Evolutionary conservation across 2,329 filamentous ascomycete genomes (phyloP).

Genomic region (Cladorrhinum sp.): DNA sequence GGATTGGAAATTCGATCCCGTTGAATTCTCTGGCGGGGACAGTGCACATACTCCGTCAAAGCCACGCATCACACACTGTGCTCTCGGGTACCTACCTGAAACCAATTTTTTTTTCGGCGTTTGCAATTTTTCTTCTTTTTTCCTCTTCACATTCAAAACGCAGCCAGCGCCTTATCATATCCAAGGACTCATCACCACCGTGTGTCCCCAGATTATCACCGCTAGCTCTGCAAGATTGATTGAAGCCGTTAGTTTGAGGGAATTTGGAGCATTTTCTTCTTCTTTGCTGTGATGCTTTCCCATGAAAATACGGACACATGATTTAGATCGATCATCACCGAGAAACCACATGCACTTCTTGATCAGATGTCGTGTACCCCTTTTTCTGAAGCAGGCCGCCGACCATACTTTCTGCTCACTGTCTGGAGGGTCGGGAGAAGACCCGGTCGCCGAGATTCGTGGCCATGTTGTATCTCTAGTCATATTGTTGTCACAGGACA

Average conservation of each 20-base stretch:
- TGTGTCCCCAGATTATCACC: conserved; percentile 26
- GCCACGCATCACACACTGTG: conserved; percentile 12
- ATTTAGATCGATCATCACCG: no score
- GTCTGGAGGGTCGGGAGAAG: background rate
- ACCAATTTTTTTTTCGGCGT: conserved; percentile 9
- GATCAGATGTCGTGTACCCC: background rate
- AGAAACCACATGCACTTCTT: background rate
- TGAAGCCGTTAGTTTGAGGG: conserved; percentile 28
- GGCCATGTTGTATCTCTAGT: background rate
- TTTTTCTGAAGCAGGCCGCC: background rate
- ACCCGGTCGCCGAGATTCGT: background rate
- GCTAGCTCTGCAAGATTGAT: conserved; percentile 29
- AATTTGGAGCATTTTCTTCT: conserved; percentile 22
- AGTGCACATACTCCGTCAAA: background rate
- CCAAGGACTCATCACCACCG: conserved; percentile 25
- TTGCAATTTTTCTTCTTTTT: background rate
- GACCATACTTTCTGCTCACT: background rate
- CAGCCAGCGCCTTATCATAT: conserved; percentile 29
- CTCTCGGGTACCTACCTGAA: background rate
- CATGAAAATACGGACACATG: conserved; percentile 20
- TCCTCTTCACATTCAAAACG: conserved; percentile 23
- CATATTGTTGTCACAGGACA: background rate
- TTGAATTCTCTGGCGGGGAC: background rate
- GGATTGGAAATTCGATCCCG: background rate
- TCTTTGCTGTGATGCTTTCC: conserved; percentile 29